Evolutionary conservation across 176 grass and related monocot genomes (phyloP), one percentile per base, ranked within the genome.

Genomic region (Miscanthus lutarioriparius): DNA sequence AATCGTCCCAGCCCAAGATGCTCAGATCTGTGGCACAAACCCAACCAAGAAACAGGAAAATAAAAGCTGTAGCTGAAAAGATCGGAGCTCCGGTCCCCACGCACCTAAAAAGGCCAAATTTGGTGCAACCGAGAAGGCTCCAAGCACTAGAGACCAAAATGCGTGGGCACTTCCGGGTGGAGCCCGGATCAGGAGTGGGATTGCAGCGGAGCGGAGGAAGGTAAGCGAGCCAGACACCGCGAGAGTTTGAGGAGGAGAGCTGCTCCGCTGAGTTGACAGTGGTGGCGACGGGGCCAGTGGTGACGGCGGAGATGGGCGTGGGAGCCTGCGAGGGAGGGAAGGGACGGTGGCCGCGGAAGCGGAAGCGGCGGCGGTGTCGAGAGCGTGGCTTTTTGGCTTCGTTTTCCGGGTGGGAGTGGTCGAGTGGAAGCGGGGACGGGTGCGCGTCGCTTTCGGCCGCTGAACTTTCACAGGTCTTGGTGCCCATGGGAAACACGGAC

Each of bases 31-130:
- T 10, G 58, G 70, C 85, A 56, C 2, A 36, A 69, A 70, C 67
- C 64, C 49, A 77, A 47, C 79, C 62, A 82, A 77, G 38, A 63
- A 63, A 7, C 37, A n/a, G 49, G 62, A 10, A 83, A 83, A 70
- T 28, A 53, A 56, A 87, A 81, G 77, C 80, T 44, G 11, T 67
- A 77, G 36, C 39, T 76, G 38, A 87, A 82, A 82, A 76, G 64
- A 87, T 82, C 51, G 38, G 51, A 77, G 49, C 28, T 70, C 67
- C 35, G 49, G 22, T 70, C 67, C 35, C 35, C 38, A 77, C 79
- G 63, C 37, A 83, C 80, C 72, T 83, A 87, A 77, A 87, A 82
- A 87, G 80, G 49, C 79, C 38, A 63, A 82, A 77, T 87, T 87
- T 87, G 80, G 73, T 83, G 79, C 64, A 27, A 64, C 49, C 73